A percentile compares a stretch with the other conserved stretches of the same genome.
These are phyloP conservation scores for Ogataea henricii DNA, from an alignment of 805 yeast species.

Conservation along the genomic window DNA sequence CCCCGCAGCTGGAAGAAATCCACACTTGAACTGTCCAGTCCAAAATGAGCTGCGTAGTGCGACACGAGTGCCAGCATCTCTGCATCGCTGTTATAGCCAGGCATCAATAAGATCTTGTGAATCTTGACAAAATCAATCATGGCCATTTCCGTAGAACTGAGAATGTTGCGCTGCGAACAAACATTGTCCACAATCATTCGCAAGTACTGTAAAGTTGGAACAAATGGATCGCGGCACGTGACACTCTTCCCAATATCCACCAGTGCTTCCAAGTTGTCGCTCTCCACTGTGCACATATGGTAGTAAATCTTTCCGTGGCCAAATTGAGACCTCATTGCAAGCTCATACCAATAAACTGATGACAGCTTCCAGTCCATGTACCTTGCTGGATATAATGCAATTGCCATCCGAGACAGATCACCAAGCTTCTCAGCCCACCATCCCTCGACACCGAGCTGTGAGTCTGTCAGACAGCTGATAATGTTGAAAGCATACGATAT, in stretches of 20 bases:
- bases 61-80: constrained; percentile 62
- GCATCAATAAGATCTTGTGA: constrained; percentile 65
- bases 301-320: constrained; percentile 87
- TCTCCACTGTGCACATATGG: constrained; percentile 86
- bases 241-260: constrained; percentile 80
- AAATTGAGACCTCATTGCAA: constrained; percentile 70
- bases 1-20: constrained; percentile 58
- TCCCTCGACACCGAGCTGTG: constrained; percentile 58
- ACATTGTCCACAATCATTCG: constrained; percentile 78
- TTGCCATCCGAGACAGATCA: constrained; percentile 84
- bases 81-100: constrained; percentile 54
- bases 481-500: constrained; percentile 71
- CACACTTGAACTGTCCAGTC: constrained; percentile 62
- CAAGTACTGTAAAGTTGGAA: constrained; percentile 78
- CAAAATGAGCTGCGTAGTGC: constrained; percentile 66
- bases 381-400: constrained; percentile 76
- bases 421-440: constrained; percentile 88
- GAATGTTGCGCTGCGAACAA: constrained; percentile 60
- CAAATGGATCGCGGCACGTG: constrained; percentile 79
- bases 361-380: constrained; percentile 84
- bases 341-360: constrained; percentile 81
- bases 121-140: constrained; percentile 64
- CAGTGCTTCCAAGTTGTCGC: constrained; percentile 72
- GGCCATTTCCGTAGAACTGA: constrained; percentile 61
- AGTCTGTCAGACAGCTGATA: constrained; percentile 54